phyloP scores from a whole-genome alignment of 1,139 yeast genomes.

The Lodderomyces theae region DNA sequence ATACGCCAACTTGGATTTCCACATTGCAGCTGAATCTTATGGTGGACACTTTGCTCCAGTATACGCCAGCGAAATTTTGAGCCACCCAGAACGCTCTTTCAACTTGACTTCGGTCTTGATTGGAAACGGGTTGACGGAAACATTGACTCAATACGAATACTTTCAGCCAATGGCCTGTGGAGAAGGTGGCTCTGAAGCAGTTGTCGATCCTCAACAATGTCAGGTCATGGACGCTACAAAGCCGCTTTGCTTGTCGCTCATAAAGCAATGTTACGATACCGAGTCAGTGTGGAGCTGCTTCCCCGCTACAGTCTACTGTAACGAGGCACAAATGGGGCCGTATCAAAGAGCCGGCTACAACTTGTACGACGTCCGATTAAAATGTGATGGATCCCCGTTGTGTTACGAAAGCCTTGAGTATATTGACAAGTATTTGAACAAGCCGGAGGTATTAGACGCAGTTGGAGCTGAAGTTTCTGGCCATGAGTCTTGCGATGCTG shows the following conservation, averaged over 20 bases:
- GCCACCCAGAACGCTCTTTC: slow-evolving; percentile 74
- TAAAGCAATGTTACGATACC: slow-evolving; percentile 74
- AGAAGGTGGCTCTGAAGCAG: slow-evolving; percentile 81
- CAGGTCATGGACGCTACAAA: slow-evolving; percentile 65
- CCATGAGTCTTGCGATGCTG: slow-evolving; percentile 82
- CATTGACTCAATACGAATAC: slow-evolving; percentile 79
- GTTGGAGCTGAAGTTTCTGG: slow-evolving; percentile 87
- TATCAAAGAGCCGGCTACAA: slow-evolving; percentile 87
- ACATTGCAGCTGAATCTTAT: slow-evolving; percentile 89
- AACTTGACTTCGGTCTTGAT: slow-evolving; percentile 83
- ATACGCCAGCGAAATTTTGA: slow-evolving; percentile 81
- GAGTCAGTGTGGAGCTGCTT: slow-evolving; percentile 86
- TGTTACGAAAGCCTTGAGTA: slow-evolving; percentile 55
- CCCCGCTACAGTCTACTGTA: slow-evolving; percentile 92
- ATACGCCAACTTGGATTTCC: slow-evolving; percentile 66
- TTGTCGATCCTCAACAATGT: slow-evolving; percentile 76
- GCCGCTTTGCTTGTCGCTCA: slow-evolving; percentile 79
- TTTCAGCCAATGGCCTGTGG: slow-evolving; percentile 99
- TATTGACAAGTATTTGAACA: slow-evolving; percentile 34
- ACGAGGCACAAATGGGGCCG: slow-evolving; percentile 81
- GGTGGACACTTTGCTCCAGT: slow-evolving; percentile 98
- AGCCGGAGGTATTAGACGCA: slow-evolving; percentile 54
- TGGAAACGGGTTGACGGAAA: slow-evolving; percentile 96
- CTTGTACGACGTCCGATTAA: slow-evolving; percentile 86
- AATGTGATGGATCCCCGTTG: slow-evolving; percentile 73